A percentile compares a stretch with the other conserved stretches of the same genome.
Conservation (phyloP, 1,139 yeast genomes). For the Scheffersomyces illinoinensis region DNA sequence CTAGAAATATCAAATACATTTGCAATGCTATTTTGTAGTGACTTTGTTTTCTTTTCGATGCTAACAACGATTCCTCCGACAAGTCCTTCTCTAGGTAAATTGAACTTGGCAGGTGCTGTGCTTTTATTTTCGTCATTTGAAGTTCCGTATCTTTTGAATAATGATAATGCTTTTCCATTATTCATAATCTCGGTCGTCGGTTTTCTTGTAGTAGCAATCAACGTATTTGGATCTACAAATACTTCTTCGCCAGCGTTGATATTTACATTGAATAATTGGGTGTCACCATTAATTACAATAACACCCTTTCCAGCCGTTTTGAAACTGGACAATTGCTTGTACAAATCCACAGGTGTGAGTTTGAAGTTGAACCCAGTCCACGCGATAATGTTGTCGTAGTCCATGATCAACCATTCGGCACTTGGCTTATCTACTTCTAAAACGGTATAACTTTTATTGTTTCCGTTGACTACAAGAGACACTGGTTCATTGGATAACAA, state of each 20-base stretch:
- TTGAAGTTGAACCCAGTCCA: slow-evolving; percentile 21
- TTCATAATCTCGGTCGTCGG: not conserved
- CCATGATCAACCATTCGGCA: slow-evolving; percentile 16
- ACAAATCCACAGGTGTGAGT: slow-evolving; percentile 7
- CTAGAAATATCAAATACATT: not conserved
- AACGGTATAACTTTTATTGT: slow-evolving; percentile 24
- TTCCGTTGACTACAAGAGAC: slow-evolving; percentile 33
- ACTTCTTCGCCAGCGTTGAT: slow-evolving; percentile 15
- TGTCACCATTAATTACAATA: slow-evolving; percentile 17
- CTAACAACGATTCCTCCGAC: not conserved
- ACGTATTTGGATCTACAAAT: slow-evolving; percentile 11
- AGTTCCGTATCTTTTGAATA: not conserved
- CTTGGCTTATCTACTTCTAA: slow-evolving; percentile 16
- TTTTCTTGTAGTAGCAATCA: slow-evolving; percentile 16
- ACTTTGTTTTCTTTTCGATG: not conserved
- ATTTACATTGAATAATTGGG: slow-evolving; percentile 13
- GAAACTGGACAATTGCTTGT: slow-evolving; percentile 7
- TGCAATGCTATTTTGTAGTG: not conserved
- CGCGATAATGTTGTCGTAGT: slow-evolving; percentile 15
- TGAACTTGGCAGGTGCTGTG: not conserved
- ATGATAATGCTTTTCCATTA: not conserved
- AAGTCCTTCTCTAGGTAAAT: not conserved
- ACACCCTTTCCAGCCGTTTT: slow-evolving; percentile 16
- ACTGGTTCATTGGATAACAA: slow-evolving; percentile 23
- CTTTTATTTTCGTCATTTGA: not conserved